Conservation (phyloP, 2,329 filamentous ascomycete genomes). For the Xylaria sp. region DNA sequence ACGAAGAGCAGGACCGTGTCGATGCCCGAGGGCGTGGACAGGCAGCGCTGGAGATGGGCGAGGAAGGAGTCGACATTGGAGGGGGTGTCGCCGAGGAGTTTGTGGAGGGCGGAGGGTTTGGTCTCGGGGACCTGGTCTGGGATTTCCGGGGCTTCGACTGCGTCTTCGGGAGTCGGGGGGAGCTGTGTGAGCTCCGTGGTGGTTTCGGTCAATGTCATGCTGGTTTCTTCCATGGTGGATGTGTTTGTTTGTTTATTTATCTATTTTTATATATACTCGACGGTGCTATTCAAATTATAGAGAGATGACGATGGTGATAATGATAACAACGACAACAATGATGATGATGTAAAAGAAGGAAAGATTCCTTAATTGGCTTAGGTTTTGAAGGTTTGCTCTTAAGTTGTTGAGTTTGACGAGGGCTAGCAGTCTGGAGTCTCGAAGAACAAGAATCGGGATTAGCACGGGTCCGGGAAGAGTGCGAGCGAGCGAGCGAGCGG, state of each 20-base stretch:
- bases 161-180: too few species aligned
- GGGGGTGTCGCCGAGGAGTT: conserved; percentile 35
- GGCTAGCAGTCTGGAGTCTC: neutral
- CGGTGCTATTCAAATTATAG: too few species aligned
- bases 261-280: too few species aligned
- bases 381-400: too few species aligned
- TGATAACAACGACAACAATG: neutral
- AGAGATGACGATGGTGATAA: neutral
- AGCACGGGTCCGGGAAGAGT: neutral
- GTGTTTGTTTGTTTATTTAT: neutral
- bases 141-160: neutral
- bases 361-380: too few species aligned
- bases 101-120: conserved; percentile 25
- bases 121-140: conserved; percentile 24
- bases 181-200: conserved; percentile 10
- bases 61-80: conserved; percentile 49
- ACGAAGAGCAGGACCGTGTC: conserved; percentile 64
- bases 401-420: neutral
- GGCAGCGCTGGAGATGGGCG: conserved; percentile 53
- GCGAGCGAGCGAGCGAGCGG: neutral
- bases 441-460: neutral
- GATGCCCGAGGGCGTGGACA: conserved; percentile 63
- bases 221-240: conserved; percentile 1
- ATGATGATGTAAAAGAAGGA: neutral
- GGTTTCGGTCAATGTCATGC: conserved; percentile 26